Conservation (phyloP, 2,329 filamentous ascomycete species). For the Stachybotrys elegans region DNA sequence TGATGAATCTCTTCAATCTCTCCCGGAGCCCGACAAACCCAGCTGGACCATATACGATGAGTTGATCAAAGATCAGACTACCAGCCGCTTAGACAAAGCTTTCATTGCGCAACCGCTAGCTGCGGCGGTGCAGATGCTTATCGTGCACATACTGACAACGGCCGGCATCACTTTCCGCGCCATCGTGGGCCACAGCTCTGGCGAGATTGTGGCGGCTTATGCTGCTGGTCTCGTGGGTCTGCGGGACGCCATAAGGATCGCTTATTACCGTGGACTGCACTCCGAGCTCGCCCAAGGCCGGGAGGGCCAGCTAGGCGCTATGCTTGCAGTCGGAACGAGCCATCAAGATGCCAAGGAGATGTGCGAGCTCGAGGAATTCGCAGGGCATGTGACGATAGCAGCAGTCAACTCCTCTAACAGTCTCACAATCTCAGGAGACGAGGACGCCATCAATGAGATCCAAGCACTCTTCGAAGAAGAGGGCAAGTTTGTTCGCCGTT, state of each 20-base stretch:
- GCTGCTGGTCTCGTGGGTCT: constrained; percentile 35
- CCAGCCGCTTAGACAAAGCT: constrained; percentile 14
- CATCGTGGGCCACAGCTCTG: constrained; percentile 43
- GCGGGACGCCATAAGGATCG: constrained; percentile 18
- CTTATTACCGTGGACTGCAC: constrained; percentile 11
- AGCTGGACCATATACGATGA: constrained; percentile 20
- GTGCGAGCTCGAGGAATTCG: constrained; percentile 4
- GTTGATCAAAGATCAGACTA: constrained; percentile 9
- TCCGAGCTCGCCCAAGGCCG: neutral
- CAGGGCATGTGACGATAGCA: constrained; percentile 18
- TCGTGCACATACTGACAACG: constrained; percentile 19
- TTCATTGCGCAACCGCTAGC: constrained; percentile 25
- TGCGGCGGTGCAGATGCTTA: constrained; percentile 21
- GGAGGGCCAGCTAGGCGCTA: neutral
- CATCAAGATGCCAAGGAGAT: constrained; percentile 11
- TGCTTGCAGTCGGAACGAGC: constrained; percentile 18
- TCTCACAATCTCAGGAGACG: constrained; percentile 25
- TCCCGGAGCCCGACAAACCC: constrained; percentile 16
- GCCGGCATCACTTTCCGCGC: constrained; percentile 27
- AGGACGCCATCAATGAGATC: constrained; percentile 17
- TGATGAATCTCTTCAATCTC: constrained; percentile 12
- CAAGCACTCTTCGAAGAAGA: constrained; percentile 13
- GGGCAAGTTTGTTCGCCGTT: constrained; percentile 25
- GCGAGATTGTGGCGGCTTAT: constrained; percentile 47
- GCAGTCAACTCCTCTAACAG: constrained; percentile 16